Percentiles rank a stretch among this genome's conserved stretches.
phyloP scores from a whole-genome alignment of 2,329 filamentous ascomycete genomes.

The Cryoendolithus antarcticus region DNA sequence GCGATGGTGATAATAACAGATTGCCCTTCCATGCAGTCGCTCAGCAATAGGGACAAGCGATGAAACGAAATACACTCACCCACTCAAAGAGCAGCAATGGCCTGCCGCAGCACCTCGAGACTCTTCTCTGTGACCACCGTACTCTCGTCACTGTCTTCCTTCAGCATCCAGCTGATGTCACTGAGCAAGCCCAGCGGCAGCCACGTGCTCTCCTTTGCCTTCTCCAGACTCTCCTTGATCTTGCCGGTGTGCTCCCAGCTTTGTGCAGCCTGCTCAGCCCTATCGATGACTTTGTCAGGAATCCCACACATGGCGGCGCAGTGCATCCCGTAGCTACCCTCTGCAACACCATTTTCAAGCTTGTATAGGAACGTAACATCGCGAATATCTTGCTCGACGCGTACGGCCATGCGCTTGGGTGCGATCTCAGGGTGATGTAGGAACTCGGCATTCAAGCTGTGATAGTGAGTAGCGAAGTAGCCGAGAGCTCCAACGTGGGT shows the following conservation, averaged over 20 bases:
- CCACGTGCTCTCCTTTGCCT: conserved; percentile 57
- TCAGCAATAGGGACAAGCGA: neutral
- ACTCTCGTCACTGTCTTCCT: conserved; percentile 27
- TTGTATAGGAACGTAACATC: conserved; percentile 96
- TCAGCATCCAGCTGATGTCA: conserved; percentile 68
- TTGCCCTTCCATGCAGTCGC: too few relatives aligned
- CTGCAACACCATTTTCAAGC: conserved; percentile 82
- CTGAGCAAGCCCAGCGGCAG: conserved; percentile 78
- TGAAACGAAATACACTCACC: neutral
- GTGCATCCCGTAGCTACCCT: conserved; percentile 98
- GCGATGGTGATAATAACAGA: too few relatives aligned
- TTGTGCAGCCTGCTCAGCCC: conserved; percentile 75
- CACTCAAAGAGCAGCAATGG: conserved; percentile 41
- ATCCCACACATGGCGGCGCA: conserved; percentile 98
- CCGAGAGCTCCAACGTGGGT: conserved; percentile 86
- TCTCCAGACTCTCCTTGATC: conserved; percentile 77
- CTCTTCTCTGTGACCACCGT: conserved; percentile 34
- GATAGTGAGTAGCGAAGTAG: conserved; percentile 97
- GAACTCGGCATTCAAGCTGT: conserved; percentile 85
- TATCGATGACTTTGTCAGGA: conserved; percentile 64
- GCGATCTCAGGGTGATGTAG: conserved; percentile 76
- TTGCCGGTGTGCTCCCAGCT: conserved; percentile 94
- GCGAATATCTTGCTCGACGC: conserved; percentile 72
- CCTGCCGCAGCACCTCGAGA: conserved; percentile 44
- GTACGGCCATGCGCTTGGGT: conserved; percentile 83